Evolutionary conservation across 352 stramenopile species (phyloP).

Genomic region (Phytophthora kernoviae): DNA sequence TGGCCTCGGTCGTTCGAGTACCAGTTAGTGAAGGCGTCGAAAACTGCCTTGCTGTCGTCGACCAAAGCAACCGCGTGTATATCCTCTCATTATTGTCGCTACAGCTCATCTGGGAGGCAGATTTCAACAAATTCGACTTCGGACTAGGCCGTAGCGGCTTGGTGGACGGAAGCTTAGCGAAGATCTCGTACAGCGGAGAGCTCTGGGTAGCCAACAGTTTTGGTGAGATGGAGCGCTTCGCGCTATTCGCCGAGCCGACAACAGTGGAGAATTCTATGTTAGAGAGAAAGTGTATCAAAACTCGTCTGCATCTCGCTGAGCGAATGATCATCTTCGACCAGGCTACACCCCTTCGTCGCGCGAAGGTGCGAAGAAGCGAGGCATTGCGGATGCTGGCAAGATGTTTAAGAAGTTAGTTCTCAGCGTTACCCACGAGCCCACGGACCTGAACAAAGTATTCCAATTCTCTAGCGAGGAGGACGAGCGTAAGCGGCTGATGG

Average conservation of each 20-base stretch:
- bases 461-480: constrained; percentile 67
- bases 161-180: constrained; percentile 46
- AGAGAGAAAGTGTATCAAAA: constrained; percentile 59
- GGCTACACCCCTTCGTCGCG: constrained; percentile 17
- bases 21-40: constrained; percentile 61
- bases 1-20: constrained; percentile 58
- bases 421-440: constrained; percentile 58
- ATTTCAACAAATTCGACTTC: constrained; percentile 39
- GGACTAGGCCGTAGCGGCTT: constrained; percentile 37
- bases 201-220: constrained; percentile 65
- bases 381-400: constrained; percentile 51
- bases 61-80: constrained; percentile 72
- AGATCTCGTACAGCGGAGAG: constrained; percentile 57
- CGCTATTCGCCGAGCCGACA: constrained; percentile 56
- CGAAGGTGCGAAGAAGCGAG: constrained; percentile 50
- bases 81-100: constrained; percentile 66
- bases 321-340: constrained; percentile 37
- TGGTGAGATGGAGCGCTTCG: constrained; percentile 72
- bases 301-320: constrained; percentile 42
- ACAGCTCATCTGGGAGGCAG: constrained; percentile 51
- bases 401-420: constrained; percentile 83
- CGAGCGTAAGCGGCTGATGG: constrained; percentile 62
- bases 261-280: constrained; percentile 66
- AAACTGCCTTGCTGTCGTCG: constrained; percentile 64
- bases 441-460: constrained; percentile 79